phyloP scores from a whole-genome alignment of 345 rosid species.

The Brassica juncea region DNA sequence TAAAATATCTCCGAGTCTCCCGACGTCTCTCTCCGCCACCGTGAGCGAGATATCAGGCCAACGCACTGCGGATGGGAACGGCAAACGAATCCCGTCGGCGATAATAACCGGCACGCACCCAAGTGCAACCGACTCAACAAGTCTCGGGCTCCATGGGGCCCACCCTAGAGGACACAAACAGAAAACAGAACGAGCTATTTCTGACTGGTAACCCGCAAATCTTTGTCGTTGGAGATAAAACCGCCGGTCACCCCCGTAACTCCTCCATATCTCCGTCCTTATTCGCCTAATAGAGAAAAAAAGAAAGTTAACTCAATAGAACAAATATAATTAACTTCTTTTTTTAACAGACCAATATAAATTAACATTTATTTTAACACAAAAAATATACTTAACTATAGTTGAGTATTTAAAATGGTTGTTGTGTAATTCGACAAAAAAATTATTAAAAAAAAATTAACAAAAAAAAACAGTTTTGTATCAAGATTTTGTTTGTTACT shows the following conservation, averaged over 20 bases:
- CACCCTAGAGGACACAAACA: constrained; percentile 93
- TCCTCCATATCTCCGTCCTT: constrained; percentile 82
- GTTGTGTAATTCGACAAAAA: background rate
- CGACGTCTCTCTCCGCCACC: constrained; percentile 85
- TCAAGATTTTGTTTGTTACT: constrained; percentile 43
- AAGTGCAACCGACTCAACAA: constrained; percentile 78
- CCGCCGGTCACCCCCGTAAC: constrained; percentile 63
- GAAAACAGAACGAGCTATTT: constrained; percentile 76
- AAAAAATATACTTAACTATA: no score
- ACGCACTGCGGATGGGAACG: constrained; percentile 59
- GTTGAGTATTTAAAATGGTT: background rate
- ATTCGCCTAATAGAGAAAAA: constrained; percentile 54
- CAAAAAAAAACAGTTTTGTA: background rate
- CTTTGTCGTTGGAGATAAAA: constrained; percentile 72
- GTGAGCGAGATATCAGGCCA: constrained; percentile 83
- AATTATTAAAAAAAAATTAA: background rate
- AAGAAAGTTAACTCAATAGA: background rate
- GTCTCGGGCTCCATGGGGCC: constrained; percentile 99
- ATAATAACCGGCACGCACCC: constrained; percentile 92
- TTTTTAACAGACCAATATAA: no score
- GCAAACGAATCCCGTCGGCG: constrained; percentile 86
- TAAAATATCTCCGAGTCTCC: constrained; percentile 53
- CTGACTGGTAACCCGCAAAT: constrained; percentile 81
- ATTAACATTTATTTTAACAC: no score
- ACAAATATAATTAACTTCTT: no score